Conservation (phyloP, 768 basidiomycete species). For the Trichaptum fuscoviolaceum region DNA sequence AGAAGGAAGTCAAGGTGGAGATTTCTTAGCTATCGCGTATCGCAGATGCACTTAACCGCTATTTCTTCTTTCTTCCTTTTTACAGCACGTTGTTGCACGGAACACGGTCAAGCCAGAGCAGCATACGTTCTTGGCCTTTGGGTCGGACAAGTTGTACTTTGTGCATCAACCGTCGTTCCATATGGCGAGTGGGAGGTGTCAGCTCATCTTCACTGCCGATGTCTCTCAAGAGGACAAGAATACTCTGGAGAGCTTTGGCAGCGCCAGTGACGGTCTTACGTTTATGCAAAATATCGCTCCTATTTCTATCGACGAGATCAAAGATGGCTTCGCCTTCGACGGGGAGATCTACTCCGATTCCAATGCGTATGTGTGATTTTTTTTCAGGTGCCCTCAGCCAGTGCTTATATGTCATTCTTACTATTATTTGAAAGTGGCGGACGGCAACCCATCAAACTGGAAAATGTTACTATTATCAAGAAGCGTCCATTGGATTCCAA, state of each 20-base stretch:
- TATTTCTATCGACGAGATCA: neutral
- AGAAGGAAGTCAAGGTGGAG: constrained; percentile 31
- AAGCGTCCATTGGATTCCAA: constrained; percentile 24
- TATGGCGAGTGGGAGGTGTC: constrained; percentile 30
- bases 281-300: neutral
- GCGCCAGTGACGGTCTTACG: neutral
- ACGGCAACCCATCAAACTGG: constrained; percentile 11
- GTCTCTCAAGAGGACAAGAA: constrained; percentile 7
- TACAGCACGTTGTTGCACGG: constrained; percentile 14
- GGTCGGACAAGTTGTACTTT: constrained; percentile 27
- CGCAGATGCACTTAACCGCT: neutral
- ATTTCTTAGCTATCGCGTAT: too few relatives aligned
- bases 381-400: too few relatives aligned
- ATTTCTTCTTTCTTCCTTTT: neutral
- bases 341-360: neutral
- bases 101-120: constrained; percentile 27
- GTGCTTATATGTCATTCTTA: too few relatives aligned
- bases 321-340: neutral
- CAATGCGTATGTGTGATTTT: neutral
- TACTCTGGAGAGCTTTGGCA: neutral
- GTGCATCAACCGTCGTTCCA: constrained; percentile 32
- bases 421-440: too few relatives aligned
- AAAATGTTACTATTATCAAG: constrained; percentile 27
- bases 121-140: constrained; percentile 35
- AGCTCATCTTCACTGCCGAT: constrained; percentile 32